These are phyloP conservation scores for Termitomyces sp. DNA, from an alignment of 768 basidiomycete species.

Conservation along the genomic window DNA sequence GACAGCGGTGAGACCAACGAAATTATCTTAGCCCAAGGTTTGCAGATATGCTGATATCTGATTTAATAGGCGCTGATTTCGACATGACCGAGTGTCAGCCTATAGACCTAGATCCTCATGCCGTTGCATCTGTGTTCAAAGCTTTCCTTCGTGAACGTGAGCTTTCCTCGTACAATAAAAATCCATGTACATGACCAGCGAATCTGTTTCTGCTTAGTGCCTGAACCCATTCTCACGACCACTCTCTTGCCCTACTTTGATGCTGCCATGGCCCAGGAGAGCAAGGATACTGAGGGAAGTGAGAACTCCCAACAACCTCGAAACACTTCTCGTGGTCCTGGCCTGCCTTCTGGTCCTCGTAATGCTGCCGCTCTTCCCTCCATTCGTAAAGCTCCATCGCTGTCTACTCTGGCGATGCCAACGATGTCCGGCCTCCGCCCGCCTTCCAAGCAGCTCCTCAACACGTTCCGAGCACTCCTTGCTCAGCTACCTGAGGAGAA, in stretches of 20 bases:
- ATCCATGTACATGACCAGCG: background rate
- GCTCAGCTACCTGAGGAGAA: constrained; percentile 72
- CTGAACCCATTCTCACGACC: constrained; percentile 78
- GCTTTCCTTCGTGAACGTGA: constrained; percentile 87
- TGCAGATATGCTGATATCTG: constrained; percentile 7
- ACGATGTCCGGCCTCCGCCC: constrained; percentile 54
- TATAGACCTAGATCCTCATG: constrained; percentile 89
- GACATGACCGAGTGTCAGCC: constrained; percentile 74
- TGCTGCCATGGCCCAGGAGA: constrained; percentile 59
- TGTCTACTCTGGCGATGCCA: constrained; percentile 74
- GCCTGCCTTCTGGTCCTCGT: constrained; percentile 13
- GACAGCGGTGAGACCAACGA: constrained; percentile 49
- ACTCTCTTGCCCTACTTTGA: constrained; percentile 73
- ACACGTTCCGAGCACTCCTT: constrained; percentile 58
- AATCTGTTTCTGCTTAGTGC: constrained; percentile 46
- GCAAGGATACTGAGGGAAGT: constrained; percentile 16
- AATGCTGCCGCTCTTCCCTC: constrained; percentile 27
- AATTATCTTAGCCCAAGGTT: background rate
- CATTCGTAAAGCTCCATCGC: constrained; percentile 72
- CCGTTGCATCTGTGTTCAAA: constrained; percentile 90
- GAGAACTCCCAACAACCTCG: constrained; percentile 3
- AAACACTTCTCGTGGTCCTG: constrained; percentile 14
- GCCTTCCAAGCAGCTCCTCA: constrained; percentile 52
- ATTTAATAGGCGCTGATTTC: constrained; percentile 72
- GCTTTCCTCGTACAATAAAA: constrained; percentile 22